Percentiles rank a stretch among this genome's conserved stretches.
Evolutionary conservation across 495 filamentous ascomycete genomes (phyloP).

Genomic region (Lindgomyces ingoldianus): DNA sequence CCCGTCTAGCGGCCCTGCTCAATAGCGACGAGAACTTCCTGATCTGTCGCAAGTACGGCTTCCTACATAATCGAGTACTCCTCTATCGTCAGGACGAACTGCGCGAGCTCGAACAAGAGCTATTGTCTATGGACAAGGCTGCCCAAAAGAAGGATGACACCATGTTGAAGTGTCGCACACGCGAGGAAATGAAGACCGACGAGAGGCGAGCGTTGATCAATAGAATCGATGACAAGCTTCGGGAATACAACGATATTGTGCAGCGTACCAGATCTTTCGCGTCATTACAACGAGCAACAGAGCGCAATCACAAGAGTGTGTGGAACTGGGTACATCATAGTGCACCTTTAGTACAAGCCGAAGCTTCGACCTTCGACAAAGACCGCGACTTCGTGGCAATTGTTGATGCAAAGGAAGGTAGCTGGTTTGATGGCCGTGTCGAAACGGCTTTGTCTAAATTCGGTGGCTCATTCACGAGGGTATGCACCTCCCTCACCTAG

Average conservation of each 20-base stretch:
- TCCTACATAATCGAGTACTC: slow-evolving; percentile 14
- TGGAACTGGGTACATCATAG: slow-evolving; percentile 39
- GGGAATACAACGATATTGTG: slow-evolving; percentile 41
- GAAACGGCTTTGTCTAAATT: slow-evolving; percentile 40
- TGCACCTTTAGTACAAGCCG: slow-evolving; percentile 31
- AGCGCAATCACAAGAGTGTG: slow-evolving; percentile 39
- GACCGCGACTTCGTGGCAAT: slow-evolving; percentile 47
- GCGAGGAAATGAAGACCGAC: neutral
- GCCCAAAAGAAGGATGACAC: neutral
- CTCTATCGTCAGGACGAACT: slow-evolving; percentile 22
- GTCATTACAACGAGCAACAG: slow-evolving; percentile 27
- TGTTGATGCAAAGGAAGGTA: slow-evolving; percentile 41
- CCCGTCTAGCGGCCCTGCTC: slow-evolving; percentile 30
- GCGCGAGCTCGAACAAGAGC: slow-evolving; percentile 8
- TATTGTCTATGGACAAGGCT: neutral
- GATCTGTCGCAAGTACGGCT: slow-evolving; percentile 21
- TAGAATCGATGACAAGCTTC: slow-evolving; percentile 44
- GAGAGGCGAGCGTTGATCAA: slow-evolving; percentile 23
- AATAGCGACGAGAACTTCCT: slow-evolving; percentile 37
- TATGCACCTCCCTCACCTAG: slow-evolving; percentile 6
- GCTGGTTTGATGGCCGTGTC: slow-evolving; percentile 46
- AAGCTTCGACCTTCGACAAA: slow-evolving; percentile 39
- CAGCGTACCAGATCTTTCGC: slow-evolving; percentile 15
- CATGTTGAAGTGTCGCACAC: neutral
- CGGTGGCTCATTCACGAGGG: slow-evolving; percentile 21